Percentiles rank a stretch among this genome's conserved stretches.
Evolutionary conservation across 2,329 filamentous ascomycete species (phyloP).

Genomic region (Clathrospora elynae): DNA sequence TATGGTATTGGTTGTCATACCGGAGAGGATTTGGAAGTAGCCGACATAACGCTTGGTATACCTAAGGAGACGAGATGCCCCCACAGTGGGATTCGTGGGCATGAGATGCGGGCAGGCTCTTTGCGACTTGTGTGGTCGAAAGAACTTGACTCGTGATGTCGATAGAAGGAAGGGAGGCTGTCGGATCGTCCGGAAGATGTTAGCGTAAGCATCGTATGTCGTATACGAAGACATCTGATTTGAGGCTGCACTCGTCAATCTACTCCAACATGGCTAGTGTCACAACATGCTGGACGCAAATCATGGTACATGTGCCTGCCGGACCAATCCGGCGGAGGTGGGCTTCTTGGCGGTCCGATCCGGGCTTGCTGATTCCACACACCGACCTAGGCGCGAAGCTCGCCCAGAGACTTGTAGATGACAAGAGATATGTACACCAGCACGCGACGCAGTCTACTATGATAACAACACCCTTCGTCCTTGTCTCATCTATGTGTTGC

Average conservation of each 20-base stretch:
- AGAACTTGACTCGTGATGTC: too few species aligned
- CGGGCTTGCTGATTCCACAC: neutral
- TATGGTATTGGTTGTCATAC: neutral
- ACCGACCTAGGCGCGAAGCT: neutral
- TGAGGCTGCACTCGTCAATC: too few species aligned
- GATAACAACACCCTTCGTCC: neutral
- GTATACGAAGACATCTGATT: neutral
- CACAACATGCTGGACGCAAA: constrained; percentile 6
- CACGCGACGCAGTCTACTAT: constrained; percentile 4
- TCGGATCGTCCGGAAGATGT: too few species aligned
- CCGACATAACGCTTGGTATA: too few species aligned
- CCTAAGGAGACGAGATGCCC: too few species aligned
- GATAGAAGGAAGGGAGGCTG: too few species aligned
- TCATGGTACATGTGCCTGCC: constrained; percentile 7
- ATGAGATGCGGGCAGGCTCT: too few species aligned
- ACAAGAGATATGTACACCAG: neutral
- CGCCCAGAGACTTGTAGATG: constrained; percentile 5
- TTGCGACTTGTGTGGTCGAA: too few species aligned
- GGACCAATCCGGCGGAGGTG: constrained; percentile 32
- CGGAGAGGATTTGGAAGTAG: neutral
- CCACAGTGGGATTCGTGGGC: too few species aligned
- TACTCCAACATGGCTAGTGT: too few species aligned
- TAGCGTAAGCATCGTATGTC: too few species aligned
- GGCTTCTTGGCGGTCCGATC: constrained; percentile 10
- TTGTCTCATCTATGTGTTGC: constrained; percentile 9